Base-by-base conservation (phyloP, 306 rosid species). In the Dalbergia cultrata region DNA sequence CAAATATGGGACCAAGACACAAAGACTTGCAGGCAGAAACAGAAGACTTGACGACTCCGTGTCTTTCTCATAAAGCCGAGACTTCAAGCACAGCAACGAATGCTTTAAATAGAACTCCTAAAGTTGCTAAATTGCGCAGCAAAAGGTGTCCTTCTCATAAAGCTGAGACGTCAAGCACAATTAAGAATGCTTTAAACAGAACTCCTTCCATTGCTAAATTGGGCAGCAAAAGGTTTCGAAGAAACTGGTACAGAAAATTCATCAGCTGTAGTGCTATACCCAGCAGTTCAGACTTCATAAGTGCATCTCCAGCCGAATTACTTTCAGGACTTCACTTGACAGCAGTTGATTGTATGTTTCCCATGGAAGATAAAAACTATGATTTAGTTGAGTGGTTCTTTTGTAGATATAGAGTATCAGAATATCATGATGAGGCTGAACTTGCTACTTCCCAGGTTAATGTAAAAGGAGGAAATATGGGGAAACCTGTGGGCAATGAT, bases 361-460 rank as follows among this genome's bases (percentile, higher is more conserved):
- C 88, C 0, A 45, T 50, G 3, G 81, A 84, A 80, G 75, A 83
- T 44, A 74, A 85, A 72, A 76, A 75, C 64, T 90, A 88, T 74
- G 88, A 84, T 77, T 74, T 86, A 43, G 88, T 88, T 82, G 93
- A 88, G 81, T 90, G 86, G 93, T 90, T 92, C 85, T 79, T 94
- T 70, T 87, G 92, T 39, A 86, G 85, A 85, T 88, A 83, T 79
- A 88, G 98, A 86, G 77, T 90, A 76, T 85, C 92, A 7, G 49
- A 74, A 59, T 92, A 56, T 82, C 88, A 67, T 47, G 97, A 94
- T 5, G 98, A 83, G 83, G 87, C 75, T 53, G 86, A 86, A 75
- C 80, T 70, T 47, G 82, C 83, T 75, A 18, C 83, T 81, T 61
- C 59, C 80, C 7, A 67, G 16, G 67, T 68, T 60, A 62, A 80